Evolutionary conservation across 2,329 filamentous ascomycete species (phyloP).

Genomic region (Penicillium sp.): DNA sequence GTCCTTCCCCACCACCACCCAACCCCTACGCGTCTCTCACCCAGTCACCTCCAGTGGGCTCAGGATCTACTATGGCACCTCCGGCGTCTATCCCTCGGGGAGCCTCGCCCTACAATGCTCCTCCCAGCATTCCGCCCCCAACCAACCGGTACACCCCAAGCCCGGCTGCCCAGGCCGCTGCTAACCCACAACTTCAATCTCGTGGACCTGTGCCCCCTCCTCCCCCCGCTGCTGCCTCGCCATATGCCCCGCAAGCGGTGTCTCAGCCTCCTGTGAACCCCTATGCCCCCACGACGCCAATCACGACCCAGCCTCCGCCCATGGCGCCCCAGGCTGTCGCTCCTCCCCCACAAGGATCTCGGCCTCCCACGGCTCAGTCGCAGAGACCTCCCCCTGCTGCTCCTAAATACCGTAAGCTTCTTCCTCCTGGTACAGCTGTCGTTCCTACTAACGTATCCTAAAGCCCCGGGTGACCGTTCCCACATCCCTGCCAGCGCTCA

Average conservation of each 20-base stretch:
- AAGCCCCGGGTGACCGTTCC: conserved; percentile 75
- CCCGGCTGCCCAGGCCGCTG: conserved; percentile 57
- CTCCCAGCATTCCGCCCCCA: conserved; percentile 69
- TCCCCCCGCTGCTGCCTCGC: conserved; percentile 42
- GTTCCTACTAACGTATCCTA: conserved; percentile 11
- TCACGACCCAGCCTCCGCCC: conserved; percentile 37
- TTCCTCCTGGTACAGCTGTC: neutral
- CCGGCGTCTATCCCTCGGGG: conserved; percentile 65
- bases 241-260: conserved; percentile 61
- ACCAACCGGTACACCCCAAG: conserved; percentile 75
- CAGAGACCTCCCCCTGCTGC: conserved; percentile 53
- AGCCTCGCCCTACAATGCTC: conserved; percentile 82
- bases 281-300: conserved; percentile 50
- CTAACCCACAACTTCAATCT: conserved; percentile 47
- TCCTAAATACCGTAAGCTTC: conserved; percentile 69
- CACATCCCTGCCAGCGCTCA: conserved; percentile 80
- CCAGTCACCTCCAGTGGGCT: conserved; percentile 44
- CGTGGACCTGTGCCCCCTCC: conserved; percentile 54
- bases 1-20: conserved; percentile 54
- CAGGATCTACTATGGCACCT: conserved; percentile 44
- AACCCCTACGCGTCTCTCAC: conserved; percentile 41
- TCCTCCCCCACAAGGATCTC: conserved; percentile 41
- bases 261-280: conserved; percentile 40
- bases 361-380: conserved; percentile 53
- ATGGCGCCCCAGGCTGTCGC: conserved; percentile 32